phyloP scores from a whole-genome alignment of 2,329 filamentous ascomycete species.

The Rhinocladiella similis region DNA sequence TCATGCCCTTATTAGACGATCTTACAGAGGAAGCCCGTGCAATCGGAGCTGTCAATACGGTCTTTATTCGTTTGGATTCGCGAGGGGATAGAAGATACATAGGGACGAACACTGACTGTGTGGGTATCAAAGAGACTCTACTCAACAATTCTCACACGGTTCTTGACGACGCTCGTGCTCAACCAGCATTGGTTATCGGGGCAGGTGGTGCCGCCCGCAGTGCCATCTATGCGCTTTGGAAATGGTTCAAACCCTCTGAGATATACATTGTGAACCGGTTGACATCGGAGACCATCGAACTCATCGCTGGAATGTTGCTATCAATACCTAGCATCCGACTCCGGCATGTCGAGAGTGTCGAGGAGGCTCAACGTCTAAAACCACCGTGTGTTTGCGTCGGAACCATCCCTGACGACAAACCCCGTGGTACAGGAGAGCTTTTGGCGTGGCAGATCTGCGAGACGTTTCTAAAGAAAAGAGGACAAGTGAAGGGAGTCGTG shows the following conservation, averaged over 20 bases:
- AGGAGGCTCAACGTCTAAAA: neutral
- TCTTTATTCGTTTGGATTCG: conserved; percentile 38
- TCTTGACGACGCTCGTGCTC: conserved; percentile 49
- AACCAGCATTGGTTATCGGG: conserved; percentile 55
- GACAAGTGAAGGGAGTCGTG: no score
- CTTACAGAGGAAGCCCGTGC: conserved; percentile 43
- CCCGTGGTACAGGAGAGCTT: conserved; percentile 23
- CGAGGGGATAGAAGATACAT: conserved; percentile 43
- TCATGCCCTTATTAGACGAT: conserved; percentile 39
- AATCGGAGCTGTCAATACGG: conserved; percentile 45
- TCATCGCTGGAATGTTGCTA: conserved; percentile 13
- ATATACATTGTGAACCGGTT: conserved; percentile 30
- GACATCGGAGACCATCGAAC: conserved; percentile 26
- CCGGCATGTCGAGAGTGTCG: conserved; percentile 14
- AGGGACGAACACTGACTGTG: conserved; percentile 45
- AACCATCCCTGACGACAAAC: conserved; percentile 27
- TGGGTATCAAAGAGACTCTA: conserved; percentile 42
- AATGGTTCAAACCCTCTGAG: conserved; percentile 56
- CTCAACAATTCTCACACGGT: conserved; percentile 45
- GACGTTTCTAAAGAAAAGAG: neutral
- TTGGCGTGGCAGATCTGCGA: conserved; percentile 12
- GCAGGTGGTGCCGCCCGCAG: conserved; percentile 73
- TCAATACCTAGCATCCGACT: conserved; percentile 13
- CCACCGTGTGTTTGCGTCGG: conserved; percentile 26
- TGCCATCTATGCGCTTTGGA: conserved; percentile 69